Base-by-base conservation (phyloP, 805 yeast genomes). In the Jamesozyma rosinii region DNA sequence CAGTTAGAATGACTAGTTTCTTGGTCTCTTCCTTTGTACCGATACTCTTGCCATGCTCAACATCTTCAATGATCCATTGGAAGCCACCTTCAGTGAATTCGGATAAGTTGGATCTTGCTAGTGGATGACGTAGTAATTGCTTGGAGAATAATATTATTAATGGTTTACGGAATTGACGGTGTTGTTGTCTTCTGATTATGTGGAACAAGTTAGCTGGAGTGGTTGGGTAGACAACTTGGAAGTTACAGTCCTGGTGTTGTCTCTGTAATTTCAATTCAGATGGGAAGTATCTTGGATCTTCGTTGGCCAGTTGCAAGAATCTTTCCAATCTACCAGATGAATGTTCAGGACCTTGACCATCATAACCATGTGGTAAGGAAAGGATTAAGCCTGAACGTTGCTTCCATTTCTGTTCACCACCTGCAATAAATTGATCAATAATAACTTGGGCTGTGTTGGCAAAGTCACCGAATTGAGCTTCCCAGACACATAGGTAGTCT, bases 311-410 rank as follows among this genome's bases (percentile, higher is more conserved):
- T 72, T 86, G 95, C 68, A 92, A 75, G 72, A 88, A 92, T 74
- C 99, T 82, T 74, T 92, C 99, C 43, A 92, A 69, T 76, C 97
- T 83, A 59, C 95, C 97, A 44, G 95, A 85, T 22, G 98, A 92
- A 71, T 92, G 99, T 74, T 92, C 99, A 53, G 99, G 97, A 60
- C 99, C 99, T 74, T 92, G 98, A 54, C 99, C 99, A 66, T 92
- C 99, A 67, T 89, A 92, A 72, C 99, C 99, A 66, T 92, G 99
- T 45, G 99, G 99, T 68, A 92, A 76, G 3, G 97, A 86, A 55
- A 92, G 70, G 32, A 92, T 95, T 47, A 92, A 64, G 65, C 99
- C 99, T 13, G 96, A 86, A 71, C 99, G 84, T 76, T 92, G 98
- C 66, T 86, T 84, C 99, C 99, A 92, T 72, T 92, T 92, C 54